Conservation (phyloP, 1,284 basidiomycete species). For the Blastosporella zonata region DNA sequence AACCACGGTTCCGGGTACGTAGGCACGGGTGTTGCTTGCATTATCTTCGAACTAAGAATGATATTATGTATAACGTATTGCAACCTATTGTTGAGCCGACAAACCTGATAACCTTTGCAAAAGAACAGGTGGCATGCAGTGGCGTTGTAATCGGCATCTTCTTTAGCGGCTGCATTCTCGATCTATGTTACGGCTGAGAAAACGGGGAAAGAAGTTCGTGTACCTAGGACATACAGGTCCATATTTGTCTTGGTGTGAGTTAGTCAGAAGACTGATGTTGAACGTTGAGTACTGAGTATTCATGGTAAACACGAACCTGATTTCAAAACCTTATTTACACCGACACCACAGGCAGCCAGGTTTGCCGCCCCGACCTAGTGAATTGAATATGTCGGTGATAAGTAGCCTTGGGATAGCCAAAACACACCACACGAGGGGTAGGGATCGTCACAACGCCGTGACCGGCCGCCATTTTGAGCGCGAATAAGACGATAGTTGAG, state of each 20-base stretch:
- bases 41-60: slow-evolving; percentile 31
- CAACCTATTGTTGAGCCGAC: neutral
- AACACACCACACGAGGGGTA: slow-evolving; percentile 26
- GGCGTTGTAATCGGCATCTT: slow-evolving; percentile 31
- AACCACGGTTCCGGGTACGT: slow-evolving; percentile 28
- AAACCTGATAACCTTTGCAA: slow-evolving; percentile 33
- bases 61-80: neutral
- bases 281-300: too few relatives aligned
- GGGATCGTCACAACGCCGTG: slow-evolving; percentile 32
- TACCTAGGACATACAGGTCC: slow-evolving; percentile 26
- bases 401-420: neutral
- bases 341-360: slow-evolving; percentile 30
- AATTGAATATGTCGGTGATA: neutral
- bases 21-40: slow-evolving; percentile 26
- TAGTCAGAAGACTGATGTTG: neutral
- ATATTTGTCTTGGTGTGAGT: slow-evolving; percentile 22
- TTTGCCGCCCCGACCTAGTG: slow-evolving; percentile 27
- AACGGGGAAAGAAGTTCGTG: neutral
- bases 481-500: slow-evolving; percentile 1
- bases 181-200: slow-evolving; percentile 23
- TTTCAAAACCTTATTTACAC: slow-evolving; percentile 27
- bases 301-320: slow-evolving; percentile 19
- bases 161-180: slow-evolving; percentile 29
- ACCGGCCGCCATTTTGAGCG: slow-evolving; percentile 8
- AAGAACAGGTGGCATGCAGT: slow-evolving; percentile 33